Conservation (phyloP, 2,329 filamentous ascomycete species). For the Lasiodiplodia citricola region DNA sequence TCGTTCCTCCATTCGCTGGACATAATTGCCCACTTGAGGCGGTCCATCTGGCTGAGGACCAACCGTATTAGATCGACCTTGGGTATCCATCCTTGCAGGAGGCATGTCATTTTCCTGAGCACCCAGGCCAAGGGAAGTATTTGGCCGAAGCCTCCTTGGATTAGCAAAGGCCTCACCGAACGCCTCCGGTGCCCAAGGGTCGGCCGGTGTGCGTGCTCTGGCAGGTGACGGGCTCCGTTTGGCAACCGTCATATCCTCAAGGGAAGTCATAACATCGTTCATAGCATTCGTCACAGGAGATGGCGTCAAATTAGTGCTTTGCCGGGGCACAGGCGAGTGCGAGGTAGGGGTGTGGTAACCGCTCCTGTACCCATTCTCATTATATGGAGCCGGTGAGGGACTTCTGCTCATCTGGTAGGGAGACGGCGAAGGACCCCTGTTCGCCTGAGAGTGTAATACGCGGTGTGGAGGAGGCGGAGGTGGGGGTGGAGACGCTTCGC, state of each 20-base stretch:
- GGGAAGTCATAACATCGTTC: constrained; percentile 96
- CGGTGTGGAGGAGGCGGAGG: constrained; percentile 84
- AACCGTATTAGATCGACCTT: constrained; percentile 17
- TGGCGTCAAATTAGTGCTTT: constrained; percentile 65
- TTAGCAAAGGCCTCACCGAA: constrained; percentile 66
- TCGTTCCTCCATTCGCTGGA: constrained; percentile 88
- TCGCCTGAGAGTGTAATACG: constrained; percentile 55
- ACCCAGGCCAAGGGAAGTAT: constrained; percentile 76
- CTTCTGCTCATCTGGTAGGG: constrained; percentile 32
- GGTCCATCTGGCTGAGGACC: constrained; percentile 59
- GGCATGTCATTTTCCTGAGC: constrained; percentile 58
- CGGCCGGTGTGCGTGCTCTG: constrained; percentile 62
- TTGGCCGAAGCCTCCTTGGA: constrained; percentile 52
- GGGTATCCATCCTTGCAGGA: background rate
- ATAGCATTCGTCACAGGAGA: constrained; percentile 93
- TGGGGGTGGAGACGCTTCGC: constrained; percentile 74
- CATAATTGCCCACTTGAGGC: constrained; percentile 82
- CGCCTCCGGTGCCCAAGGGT: constrained; percentile 90
- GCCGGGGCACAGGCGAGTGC: constrained; percentile 65
- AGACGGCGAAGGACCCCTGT: constrained; percentile 55
- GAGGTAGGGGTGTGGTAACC: constrained; percentile 66
- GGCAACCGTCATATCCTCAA: constrained; percentile 80
- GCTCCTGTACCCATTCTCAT: constrained; percentile 40
- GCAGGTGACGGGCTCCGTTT: constrained; percentile 55
- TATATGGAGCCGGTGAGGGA: constrained; percentile 37